These are phyloP conservation scores for Musa itinerans DNA, from an alignment of 176 grass and related monocot species.

Conservation along the genomic window DNA sequence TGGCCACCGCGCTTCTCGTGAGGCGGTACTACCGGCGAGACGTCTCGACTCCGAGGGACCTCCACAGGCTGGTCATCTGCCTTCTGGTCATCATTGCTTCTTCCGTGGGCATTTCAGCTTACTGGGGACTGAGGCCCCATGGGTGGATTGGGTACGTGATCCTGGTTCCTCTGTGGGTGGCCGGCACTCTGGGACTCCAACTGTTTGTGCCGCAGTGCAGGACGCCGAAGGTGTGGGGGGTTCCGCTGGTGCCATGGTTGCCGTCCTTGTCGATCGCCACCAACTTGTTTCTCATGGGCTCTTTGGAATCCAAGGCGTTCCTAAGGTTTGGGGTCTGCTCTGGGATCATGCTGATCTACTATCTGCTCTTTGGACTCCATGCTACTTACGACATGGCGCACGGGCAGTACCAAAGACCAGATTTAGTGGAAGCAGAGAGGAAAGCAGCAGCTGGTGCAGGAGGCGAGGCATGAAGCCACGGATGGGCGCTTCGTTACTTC, in stretches of 20 bases:
- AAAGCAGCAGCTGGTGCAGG: neutral
- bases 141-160: constrained; percentile 49
- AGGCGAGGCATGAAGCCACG: too few species aligned
- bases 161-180: constrained; percentile 58
- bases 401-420: constrained; percentile 14
- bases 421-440: constrained; percentile 4
- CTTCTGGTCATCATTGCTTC: constrained; percentile 38
- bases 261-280: constrained; percentile 91
- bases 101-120: constrained; percentile 57
- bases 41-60: constrained; percentile 38
- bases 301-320: constrained; percentile 62
- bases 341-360: constrained; percentile 74
- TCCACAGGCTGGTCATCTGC: constrained; percentile 27
- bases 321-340: constrained; percentile 60
- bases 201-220: constrained; percentile 43
- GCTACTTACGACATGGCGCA: constrained; percentile 88
- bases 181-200: constrained; percentile 60
- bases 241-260: constrained; percentile 85
- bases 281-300: constrained; percentile 96
- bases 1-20: constrained; percentile 72
- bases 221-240: constrained; percentile 71
- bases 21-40: constrained; percentile 63
- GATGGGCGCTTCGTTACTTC: too few species aligned
- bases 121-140: constrained; percentile 45
- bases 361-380: constrained; percentile 70